These are phyloP conservation scores for Ogataea neopini DNA, from an alignment of 805 yeast genomes.

Conservation along the genomic window DNA sequence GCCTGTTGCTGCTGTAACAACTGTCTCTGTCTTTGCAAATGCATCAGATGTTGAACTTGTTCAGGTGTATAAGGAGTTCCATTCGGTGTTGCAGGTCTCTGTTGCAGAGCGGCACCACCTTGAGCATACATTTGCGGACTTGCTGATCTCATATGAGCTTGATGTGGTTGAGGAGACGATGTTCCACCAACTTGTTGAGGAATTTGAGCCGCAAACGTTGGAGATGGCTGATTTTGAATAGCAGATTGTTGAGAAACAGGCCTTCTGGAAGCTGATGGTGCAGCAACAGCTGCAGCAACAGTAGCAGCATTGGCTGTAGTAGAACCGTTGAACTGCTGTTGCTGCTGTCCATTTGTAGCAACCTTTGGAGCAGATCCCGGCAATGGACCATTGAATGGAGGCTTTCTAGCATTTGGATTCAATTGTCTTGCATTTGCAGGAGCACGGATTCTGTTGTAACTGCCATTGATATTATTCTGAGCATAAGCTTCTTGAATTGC, in stretches of 20 bases:
- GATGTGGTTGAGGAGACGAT: conserved; percentile 9
- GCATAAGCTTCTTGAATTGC: conserved; percentile 75
- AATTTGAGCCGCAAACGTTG: conserved; percentile 3
- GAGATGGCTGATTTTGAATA: conserved; percentile 1
- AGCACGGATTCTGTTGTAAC: conserved; percentile 26
- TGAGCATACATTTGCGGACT: conserved; percentile 20
- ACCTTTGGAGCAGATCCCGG: conserved; percentile 7
- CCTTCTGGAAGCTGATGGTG: background rate
- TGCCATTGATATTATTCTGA: conserved; percentile 25
- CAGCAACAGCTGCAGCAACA: background rate
- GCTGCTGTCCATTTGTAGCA: conserved; percentile 5
- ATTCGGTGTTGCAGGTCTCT: conserved; percentile 49
- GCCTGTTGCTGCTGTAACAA: conserved; percentile 29
- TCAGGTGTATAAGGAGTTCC: conserved; percentile 61
- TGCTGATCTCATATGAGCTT: conserved; percentile 11
- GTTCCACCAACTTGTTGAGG: conserved; percentile 6
- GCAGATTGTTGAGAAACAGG: conserved; percentile 6
- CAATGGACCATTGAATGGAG: conserved; percentile 9
- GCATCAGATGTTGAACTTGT: conserved; percentile 59
- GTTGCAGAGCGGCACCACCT: conserved; percentile 12
- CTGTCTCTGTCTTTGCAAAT: conserved; percentile 39
- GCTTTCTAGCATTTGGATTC: conserved; percentile 15
- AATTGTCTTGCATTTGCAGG: conserved; percentile 22
- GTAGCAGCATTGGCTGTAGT: too few species aligned
- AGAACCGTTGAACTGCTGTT: background rate